phyloP scores from a whole-genome alignment of 306 rosid genomes.

The Mimosa bimucronata region DNA sequence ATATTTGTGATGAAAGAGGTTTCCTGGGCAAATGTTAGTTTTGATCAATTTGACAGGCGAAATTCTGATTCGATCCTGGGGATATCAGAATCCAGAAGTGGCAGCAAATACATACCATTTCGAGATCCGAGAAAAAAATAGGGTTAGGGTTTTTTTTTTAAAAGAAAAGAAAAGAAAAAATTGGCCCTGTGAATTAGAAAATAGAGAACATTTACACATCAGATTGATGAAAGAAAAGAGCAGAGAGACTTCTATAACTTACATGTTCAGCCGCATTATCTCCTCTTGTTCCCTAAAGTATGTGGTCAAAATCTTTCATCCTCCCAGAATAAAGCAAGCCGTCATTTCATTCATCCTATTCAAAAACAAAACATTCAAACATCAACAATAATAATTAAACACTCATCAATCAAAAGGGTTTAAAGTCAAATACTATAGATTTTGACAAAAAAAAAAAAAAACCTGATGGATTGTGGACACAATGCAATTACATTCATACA shows the following conservation, averaged over 20 bases:
- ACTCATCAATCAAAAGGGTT: background rate
- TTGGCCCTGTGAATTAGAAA: background rate
- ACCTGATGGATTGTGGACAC: background rate
- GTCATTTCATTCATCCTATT: slow-evolving; percentile 5
- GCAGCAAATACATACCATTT: slow-evolving; percentile 29
- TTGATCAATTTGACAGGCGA: slow-evolving; percentile 32
- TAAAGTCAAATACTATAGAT: background rate
- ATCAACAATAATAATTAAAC: background rate
- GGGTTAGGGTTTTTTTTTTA: slow-evolving; percentile 44
- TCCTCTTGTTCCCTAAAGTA: slow-evolving; percentile 17
- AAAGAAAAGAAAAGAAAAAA: no score
- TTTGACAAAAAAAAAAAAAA: background rate
- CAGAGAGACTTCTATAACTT: background rate
- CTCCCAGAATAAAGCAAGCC: slow-evolving; percentile 1
- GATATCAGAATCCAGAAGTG: slow-evolving; percentile 42
- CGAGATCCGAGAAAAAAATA: slow-evolving; percentile 21
- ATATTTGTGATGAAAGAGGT: slow-evolving; percentile 15
- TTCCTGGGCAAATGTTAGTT: slow-evolving; percentile 34
- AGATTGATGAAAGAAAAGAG: slow-evolving; percentile 4
- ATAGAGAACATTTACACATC: slow-evolving; percentile 1
- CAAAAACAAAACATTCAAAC: background rate
- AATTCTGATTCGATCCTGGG: slow-evolving; percentile 45
- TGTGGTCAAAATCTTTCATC: background rate
- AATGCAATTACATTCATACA: slow-evolving; percentile 26
- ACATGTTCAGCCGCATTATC: slow-evolving; percentile 16